Conservation (phyloP, 2,329 filamentous ascomycete genomes). For the Pseudocercospora fuligena region DNA sequence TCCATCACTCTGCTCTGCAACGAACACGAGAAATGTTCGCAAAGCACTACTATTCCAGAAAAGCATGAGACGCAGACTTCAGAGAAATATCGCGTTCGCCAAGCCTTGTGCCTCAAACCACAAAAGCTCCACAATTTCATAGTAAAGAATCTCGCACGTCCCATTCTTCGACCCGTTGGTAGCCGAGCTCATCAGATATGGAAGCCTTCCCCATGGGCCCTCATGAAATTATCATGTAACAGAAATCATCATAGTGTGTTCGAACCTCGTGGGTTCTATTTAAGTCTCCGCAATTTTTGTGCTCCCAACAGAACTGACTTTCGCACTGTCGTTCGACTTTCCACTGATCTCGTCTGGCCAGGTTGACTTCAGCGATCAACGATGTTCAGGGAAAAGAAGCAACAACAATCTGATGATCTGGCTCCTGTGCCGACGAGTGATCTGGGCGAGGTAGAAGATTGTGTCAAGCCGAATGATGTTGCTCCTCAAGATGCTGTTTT, state of each 20-base stretch:
- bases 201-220: constrained; percentile 17
- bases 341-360: neutral
- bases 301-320: neutral
- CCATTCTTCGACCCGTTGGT: constrained; percentile 13
- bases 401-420: constrained; percentile 18
- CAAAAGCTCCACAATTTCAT: neutral
- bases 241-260: neutral
- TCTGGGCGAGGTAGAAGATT: constrained; percentile 25
- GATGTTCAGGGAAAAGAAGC: constrained; percentile 22
- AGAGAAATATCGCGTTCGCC: neutral
- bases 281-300: neutral
- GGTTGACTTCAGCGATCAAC: neutral
- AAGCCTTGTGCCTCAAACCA: neutral
- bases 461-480: constrained; percentile 9
- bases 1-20: neutral
- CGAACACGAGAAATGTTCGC: neutral
- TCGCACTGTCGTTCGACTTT: neutral
- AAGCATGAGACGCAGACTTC: neutral
- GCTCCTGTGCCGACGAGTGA: constrained; percentile 22
- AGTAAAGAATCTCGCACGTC: neutral
- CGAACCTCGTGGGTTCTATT: neutral
- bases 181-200: constrained; percentile 16
- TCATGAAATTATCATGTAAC: constrained; percentile 3
- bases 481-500: constrained; percentile 27
- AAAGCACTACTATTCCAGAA: neutral